These are phyloP conservation scores for Eimeria sp. DNA, from an alignment of 169 alveolate genomes.

Conservation along the genomic window DNA sequence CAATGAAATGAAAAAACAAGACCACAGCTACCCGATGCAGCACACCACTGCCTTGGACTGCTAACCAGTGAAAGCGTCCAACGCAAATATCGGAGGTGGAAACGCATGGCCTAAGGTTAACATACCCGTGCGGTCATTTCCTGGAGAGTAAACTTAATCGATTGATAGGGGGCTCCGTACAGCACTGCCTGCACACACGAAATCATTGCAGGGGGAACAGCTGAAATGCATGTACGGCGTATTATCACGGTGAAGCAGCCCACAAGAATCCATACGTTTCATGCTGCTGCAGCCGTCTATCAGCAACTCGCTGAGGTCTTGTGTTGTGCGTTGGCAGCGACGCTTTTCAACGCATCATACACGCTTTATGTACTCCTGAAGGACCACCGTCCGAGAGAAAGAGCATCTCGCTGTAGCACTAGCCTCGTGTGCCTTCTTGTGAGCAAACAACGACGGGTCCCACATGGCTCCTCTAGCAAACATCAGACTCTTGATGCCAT, in stretches of 20 bases:
- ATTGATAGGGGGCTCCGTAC: conserved; percentile 77
- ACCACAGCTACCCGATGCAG: background rate
- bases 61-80: background rate
- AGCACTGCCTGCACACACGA: conserved; percentile 53
- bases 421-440: background rate
- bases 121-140: conserved; percentile 79
- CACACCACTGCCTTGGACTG: background rate
- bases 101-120: background rate
- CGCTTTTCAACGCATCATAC: conserved; percentile 1
- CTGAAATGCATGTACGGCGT: background rate
- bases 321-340: background rate
- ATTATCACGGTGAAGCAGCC: background rate
- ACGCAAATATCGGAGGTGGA: background rate
- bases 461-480: conserved; percentile 85
- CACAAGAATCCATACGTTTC: background rate
- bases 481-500: conserved; percentile 77
- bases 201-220: background rate
- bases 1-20: background rate
- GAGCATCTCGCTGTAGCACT: conserved; percentile 8
- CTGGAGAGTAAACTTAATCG: conserved; percentile 77
- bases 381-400: conserved; percentile 4
- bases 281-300: no score
- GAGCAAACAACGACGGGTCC: conserved; percentile 78
- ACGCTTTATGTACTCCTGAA: conserved; percentile 57
- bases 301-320: background rate